Conservation (phyloP, 352 stramenopile genomes). For the Phytopythium oedochilum region DNA sequence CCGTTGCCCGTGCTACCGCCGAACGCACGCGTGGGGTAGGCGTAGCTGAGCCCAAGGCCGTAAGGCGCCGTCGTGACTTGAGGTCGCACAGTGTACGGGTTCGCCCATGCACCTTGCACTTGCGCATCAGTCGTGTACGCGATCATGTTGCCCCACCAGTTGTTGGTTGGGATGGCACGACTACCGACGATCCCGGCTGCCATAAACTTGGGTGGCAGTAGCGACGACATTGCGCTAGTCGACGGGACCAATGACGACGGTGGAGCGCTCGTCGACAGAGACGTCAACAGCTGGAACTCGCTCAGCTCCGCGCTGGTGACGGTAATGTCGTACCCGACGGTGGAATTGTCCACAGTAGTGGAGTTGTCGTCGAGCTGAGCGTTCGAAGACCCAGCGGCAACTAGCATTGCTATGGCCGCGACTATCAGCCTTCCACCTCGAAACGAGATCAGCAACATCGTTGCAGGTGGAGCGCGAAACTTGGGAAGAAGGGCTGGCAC, state of each 20-base stretch:
- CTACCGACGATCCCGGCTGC: constrained; percentile 32
- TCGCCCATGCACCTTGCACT: constrained; percentile 55
- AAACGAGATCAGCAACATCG: not conserved
- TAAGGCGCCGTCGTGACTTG: constrained; percentile 28
- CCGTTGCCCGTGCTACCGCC: constrained; percentile 40
- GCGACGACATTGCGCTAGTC: constrained; percentile 21
- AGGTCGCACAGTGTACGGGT: constrained; percentile 54
- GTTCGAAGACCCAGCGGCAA: not conserved
- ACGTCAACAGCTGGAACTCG: constrained; percentile 1
- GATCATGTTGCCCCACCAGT: constrained; percentile 78
- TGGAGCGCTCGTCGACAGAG: not conserved
- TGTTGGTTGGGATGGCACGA: constrained; percentile 56
- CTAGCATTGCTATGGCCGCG: not conserved
- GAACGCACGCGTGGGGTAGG: constrained; percentile 43
- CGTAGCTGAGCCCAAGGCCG: constrained; percentile 53
- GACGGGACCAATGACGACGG: not conserved
- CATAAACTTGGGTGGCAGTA: constrained; percentile 53
- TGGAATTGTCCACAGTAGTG: not conserved
- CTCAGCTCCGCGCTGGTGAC: not conserved
- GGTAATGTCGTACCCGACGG: not conserved
- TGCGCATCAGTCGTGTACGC: constrained; percentile 17
- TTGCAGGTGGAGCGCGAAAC: not conserved
- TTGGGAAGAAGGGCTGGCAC: not conserved
- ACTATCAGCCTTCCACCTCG: not conserved
- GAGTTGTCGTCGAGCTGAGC: not conserved